Evolutionary conservation across 441 rosid species (phyloP), one percentile per base, ranked within the genome.

Genomic region (Aquilaria agallochum): DNA sequence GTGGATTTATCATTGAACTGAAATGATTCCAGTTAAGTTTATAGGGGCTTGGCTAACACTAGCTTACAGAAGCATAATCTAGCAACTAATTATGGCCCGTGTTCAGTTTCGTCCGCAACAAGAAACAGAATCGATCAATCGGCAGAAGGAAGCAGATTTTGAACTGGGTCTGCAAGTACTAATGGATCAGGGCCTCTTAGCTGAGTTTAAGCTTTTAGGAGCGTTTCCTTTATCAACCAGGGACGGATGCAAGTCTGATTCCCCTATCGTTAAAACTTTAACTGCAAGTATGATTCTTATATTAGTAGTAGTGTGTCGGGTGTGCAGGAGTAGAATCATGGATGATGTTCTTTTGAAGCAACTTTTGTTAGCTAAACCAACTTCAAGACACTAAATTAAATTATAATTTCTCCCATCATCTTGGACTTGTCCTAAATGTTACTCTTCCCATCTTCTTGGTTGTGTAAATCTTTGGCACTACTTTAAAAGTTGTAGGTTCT

Each of bases 61-160:
- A 46, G 54, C 0, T 15, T 31, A 55, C 27, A 20, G 30, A 50
- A 49, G 49, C 42, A 36, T 36, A 36, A 0, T 36, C 42, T 36
- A 9, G 13, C 31, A 48, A 57, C 60, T 64, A 46, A 60, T 60
- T 42, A 48, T 68, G 52, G n/a, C 30, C 63, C 49, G 48, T 45
- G 40, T 52, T 61, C 64, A 68, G 76, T 59, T n/a, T 34, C 58
- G 31, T 20, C 31, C 3, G 2, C 58, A 50, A 48, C 46, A 14
- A 44, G 31, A n/a, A 1, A 8, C 9, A 11, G 56, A n/a, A 27
- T 5, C 51, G 6, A 3, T 40, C 31, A 2, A 40, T 52, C n/a
- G 11, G 1, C 0, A 9, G 33, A 9, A 33, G 30, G 54, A 8
- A 14, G 5, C 11, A 42, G 68, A 65, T 53, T 53, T 3, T 9